Conservation (phyloP, 164 flowering plant species). For the Stephania cephalantha region DNA sequence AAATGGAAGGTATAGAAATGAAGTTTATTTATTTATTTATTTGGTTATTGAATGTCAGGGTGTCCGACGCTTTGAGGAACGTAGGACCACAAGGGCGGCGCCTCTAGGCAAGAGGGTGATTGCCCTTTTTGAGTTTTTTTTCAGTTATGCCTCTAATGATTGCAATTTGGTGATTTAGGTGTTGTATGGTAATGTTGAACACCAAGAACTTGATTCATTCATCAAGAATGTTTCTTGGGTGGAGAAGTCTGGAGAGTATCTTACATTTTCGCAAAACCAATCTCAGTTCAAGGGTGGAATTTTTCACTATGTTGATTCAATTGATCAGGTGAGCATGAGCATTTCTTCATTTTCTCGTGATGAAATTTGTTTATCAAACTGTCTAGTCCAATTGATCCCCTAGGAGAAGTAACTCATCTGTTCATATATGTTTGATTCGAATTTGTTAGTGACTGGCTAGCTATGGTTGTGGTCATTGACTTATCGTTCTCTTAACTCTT, state of each 20-base stretch:
- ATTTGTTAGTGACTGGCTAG: background rate
- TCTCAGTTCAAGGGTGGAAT: constrained; percentile 65
- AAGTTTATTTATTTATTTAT: background rate
- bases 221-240: constrained; percentile 60
- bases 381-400: background rate
- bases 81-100: too few relatives aligned
- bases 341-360: background rate
- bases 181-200: constrained; percentile 67
- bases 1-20: constrained; percentile 53
- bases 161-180: constrained; percentile 39
- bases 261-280: constrained; percentile 65
- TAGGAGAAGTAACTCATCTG: background rate
- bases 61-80: too few relatives aligned
- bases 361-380: background rate
- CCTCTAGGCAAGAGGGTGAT: background rate
- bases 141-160: background rate
- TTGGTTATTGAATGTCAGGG: too few relatives aligned
- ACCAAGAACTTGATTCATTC: constrained; percentile 75
- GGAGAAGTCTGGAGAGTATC: constrained; percentile 54
- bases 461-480: constrained; percentile 1
- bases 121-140: background rate
- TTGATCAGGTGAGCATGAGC: constrained; percentile 63
- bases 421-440: background rate
- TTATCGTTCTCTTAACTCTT: background rate
- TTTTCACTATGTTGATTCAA: constrained; percentile 69